Conservation (phyloP, 179 eudicot genomes). For the Silene vulgaris region DNA sequence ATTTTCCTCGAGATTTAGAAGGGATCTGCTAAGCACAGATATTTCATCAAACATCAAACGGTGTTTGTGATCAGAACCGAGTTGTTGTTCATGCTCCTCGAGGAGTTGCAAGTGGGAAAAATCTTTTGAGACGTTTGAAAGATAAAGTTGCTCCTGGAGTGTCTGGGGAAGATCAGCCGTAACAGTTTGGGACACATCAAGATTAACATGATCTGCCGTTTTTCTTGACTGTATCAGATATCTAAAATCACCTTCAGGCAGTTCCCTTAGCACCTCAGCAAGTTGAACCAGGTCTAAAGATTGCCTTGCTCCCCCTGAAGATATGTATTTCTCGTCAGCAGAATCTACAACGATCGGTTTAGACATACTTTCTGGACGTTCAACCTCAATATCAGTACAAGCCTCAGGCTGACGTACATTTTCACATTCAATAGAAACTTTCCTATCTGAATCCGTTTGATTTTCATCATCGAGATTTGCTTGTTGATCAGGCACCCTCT, state of each 20-base stretch:
- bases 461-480: constrained; percentile 21
- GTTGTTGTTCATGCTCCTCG: constrained; percentile 39
- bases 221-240: constrained; percentile 47
- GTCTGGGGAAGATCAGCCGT: constrained; percentile 35
- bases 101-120: constrained; percentile 42
- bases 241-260: constrained; percentile 52
- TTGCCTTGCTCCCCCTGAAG: constrained; percentile 29
- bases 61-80: constrained; percentile 26
- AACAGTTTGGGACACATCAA: constrained; percentile 16
- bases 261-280: constrained; percentile 42
- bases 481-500: constrained; percentile 16
- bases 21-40: constrained; percentile 34
- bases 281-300: constrained; percentile 42
- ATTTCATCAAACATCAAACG: constrained; percentile 35
- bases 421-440: constrained; percentile 11
- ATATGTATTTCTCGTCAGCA: constrained; percentile 16
- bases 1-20: constrained; percentile 37
- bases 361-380: constrained; percentile 11
- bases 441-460: constrained; percentile 17
- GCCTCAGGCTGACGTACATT: constrained; percentile 18
- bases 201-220: constrained; percentile 15
- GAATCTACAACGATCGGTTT: constrained; percentile 22
- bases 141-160: constrained; percentile 59
- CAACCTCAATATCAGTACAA: constrained; percentile 15
- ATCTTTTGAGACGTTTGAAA: constrained; percentile 49